Base-by-base conservation (phyloP, 768 basidiomycete species). In the Heimioporus sp. region DNA sequence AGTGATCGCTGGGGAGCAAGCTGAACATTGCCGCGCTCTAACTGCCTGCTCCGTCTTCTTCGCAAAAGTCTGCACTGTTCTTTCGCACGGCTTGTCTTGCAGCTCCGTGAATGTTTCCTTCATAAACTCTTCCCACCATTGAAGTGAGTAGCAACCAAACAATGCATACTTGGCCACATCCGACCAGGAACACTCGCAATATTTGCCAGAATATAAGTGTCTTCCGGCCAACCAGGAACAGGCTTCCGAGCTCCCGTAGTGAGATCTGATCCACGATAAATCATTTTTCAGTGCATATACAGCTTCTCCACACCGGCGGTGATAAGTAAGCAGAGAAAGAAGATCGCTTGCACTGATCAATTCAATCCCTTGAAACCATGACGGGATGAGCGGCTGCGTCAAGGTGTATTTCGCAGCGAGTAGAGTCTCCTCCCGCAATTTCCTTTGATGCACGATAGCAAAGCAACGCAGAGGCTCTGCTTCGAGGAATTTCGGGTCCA, bases 391-490 rank as follows among this genome's bases (percentile, higher is more conserved):
- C 0, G 71, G 62, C 17, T 57, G 48, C 21, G 55, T 46, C 46
- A 73, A 52, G 6, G 71, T 67, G 30, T 56, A 51, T n/a, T 52
- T 63, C 5, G 72, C 68, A 17, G 72, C 67, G 5, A 64, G 50
- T 6, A 56, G 35, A 0, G 65, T 64, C 38, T 71, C 61, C 9
- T 58, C 55, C n/a, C 46, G 47, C 32, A 67, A 51, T 2, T 49
- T 21, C 12, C 64, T 65, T 15, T 50, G 61, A 42, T 58, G 55
- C 0, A 68, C 68, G 8, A 73, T 61, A 2, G 66, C 70, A 49
- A 67, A 73, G n/a, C 64, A 62, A 1, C 65, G 61, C 10, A 73
- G 16, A 0, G 72, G 57, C 5, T 63, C 61, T 3, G 19, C 48
- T 8, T 64, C 53, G 12, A 63, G 30, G 17, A 65, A 40, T 15